phyloP scores from a whole-genome alignment of 1,284 basidiomycete genomes.

The Singerocomus inundabilis region DNA sequence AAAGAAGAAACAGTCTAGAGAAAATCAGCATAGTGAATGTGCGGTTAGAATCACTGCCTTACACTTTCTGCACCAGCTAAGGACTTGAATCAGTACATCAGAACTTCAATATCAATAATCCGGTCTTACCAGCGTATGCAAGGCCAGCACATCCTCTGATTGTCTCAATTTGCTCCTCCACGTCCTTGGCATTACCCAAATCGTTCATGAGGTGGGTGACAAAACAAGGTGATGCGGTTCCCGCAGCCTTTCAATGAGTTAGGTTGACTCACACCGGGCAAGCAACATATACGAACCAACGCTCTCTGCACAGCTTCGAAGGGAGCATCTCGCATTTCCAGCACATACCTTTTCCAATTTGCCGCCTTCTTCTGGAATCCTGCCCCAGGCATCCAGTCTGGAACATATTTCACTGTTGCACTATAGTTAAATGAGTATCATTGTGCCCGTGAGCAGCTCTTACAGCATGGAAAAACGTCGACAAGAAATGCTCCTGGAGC shows the following conservation, averaged over 20 bases:
- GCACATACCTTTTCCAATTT: constrained; percentile 29
- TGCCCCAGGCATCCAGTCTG: constrained; percentile 34
- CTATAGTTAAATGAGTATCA: constrained; percentile 1
- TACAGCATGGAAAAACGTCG: constrained; percentile 35
- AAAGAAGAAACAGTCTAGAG: constrained; percentile 44
- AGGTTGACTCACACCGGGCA: background rate
- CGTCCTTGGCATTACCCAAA: constrained; percentile 8
- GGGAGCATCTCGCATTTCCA: constrained; percentile 33
- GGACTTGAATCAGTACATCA: constrained; percentile 8
- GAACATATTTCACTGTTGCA: constrained; percentile 31
- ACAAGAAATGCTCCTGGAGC: constrained; percentile 39
- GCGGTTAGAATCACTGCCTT: background rate
- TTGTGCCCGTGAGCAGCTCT: constrained; percentile 4
- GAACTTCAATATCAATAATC: background rate
- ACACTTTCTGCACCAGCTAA: constrained; percentile 34
- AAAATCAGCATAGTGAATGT: constrained; percentile 11
- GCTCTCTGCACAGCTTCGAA: constrained; percentile 28
- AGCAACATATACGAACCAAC: constrained; percentile 19
- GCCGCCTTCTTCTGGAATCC: constrained; percentile 33
- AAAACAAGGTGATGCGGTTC: constrained; percentile 33
- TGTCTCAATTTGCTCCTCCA: constrained; percentile 23
- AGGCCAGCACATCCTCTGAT: constrained; percentile 34
- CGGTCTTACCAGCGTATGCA: constrained; percentile 31
- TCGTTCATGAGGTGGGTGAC: constrained; percentile 30
- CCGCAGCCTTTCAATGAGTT: constrained; percentile 20